Base-by-base conservation (phyloP, 78 protist species). In the Dictyostelium purpureum region DNA sequence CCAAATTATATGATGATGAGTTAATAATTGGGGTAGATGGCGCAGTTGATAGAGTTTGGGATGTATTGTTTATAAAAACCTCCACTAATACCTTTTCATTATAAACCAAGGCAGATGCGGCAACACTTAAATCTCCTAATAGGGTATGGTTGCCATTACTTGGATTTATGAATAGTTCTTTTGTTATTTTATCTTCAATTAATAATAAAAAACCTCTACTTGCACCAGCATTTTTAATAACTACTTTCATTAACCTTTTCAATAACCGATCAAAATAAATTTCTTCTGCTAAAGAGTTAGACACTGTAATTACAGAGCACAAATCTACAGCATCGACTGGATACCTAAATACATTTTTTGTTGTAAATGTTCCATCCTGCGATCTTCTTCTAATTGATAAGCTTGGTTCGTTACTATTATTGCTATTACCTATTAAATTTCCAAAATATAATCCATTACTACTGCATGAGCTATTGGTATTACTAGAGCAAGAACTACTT, bases 231-330 rank as follows among this genome's bases (percentile, higher is more conserved):
- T 81, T 81, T 69, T 74, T 42, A 37, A 81, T 67, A 3, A 81
- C 89, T 10, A 81, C 89, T 26, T 81, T 81, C 89, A 81, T 81
- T 28, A 81, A 52, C 9, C 89, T 16, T 42, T 81, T 81, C 16
- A 81, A 37, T 11, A 81, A 40, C 16, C 89, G 11, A 33, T 81
- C 89, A 40, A 65, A 81, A 28, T 81, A 81, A 57, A 81, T 81
- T 40, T 81, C 89, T 28, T 81, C 89, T 2, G 89, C 89, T 54
- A 81, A 38, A n/a, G 89, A 81, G 40, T 81, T 77, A 10, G 89
- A 81, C 0, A 81, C 89, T 10, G 77, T 81, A 24, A 81, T 81
- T 11, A 81, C 89, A 37, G 89, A 81, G 26, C 89, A 81, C 16
- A 81, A 57, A 38, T 81, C 89, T 16, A 81, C 71, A 14, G 77